A percentile compares a stretch with the other conserved stretches of the same genome.
These are phyloP conservation scores for Dioscorea zingiberensis DNA, from an alignment of 106 monocot species.

Conservation along the genomic window DNA sequence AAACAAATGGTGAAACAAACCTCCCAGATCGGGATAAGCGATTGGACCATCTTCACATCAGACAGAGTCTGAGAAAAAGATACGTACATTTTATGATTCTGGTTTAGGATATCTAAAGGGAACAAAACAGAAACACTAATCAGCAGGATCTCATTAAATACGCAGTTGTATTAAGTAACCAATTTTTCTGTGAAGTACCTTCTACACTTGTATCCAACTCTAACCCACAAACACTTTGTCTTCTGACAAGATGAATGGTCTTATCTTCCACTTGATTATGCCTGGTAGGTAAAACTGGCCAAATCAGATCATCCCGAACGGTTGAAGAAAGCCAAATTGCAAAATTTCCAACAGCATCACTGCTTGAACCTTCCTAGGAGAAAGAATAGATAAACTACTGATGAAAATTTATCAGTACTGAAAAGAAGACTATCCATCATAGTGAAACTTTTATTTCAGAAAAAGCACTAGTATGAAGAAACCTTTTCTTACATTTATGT, in stretches of 20 bases:
- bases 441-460: not conserved
- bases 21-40: constrained; percentile 94
- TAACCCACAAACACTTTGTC: constrained; percentile 81
- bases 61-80: constrained; percentile 77
- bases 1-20: constrained; percentile 28
- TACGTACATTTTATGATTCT: constrained; percentile 68
- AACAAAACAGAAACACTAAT: constrained; percentile 16
- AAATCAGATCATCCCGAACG: constrained; percentile 37
- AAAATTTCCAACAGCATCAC: constrained; percentile 17
- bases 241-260: constrained; percentile 16
- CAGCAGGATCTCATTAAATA: not conserved
- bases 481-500: constrained; percentile 8
- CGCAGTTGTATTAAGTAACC: too few species aligned
- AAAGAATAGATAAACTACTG: not conserved
- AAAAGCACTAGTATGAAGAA: constrained; percentile 8
- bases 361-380: constrained; percentile 49
- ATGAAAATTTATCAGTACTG: not conserved
- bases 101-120: constrained; percentile 74
- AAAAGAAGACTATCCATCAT: not conserved
- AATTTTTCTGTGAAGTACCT: constrained; percentile 30
- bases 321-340: constrained; percentile 68
- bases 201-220: constrained; percentile 77
- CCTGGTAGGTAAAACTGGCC: constrained; percentile 24
- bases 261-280: constrained; percentile 10
- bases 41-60: constrained; percentile 87